Percentiles rank a stretch among this genome's conserved stretches.
phyloP scores from a whole-genome alignment of 129 eudicot genomes.

The sunflower (Helianthus annuus) region DNA sequence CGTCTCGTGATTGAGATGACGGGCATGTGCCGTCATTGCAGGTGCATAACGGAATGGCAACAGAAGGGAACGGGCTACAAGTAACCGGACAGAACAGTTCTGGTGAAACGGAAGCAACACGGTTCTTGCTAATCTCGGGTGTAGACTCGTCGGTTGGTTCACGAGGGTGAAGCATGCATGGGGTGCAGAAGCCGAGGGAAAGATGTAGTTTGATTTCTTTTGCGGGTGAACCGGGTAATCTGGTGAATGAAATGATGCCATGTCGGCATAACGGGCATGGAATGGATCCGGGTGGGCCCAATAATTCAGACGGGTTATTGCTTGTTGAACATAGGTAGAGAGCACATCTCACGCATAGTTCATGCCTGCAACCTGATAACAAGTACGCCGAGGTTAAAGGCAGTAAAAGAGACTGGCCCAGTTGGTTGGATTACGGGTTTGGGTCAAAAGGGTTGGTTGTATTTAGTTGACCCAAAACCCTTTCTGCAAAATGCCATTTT shows the following conservation, averaged over 20 bases:
- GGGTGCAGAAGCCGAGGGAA: slow-evolving; percentile 74
- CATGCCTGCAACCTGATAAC: slow-evolving; percentile 80
- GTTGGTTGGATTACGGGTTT: background rate
- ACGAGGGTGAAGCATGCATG: slow-evolving; percentile 91
- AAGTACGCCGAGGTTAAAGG: background rate
- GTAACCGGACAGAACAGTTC: slow-evolving; percentile 86
- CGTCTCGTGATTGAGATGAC: slow-evolving; percentile 56
- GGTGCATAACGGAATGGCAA: slow-evolving; percentile 73
- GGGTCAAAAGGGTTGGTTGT: background rate
- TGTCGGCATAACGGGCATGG: slow-evolving; percentile 91
- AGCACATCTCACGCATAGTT: slow-evolving; percentile 90
- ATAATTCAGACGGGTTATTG: slow-evolving; percentile 57
- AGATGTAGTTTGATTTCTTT: slow-evolving; percentile 63
- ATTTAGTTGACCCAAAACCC: background rate
- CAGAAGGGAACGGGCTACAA: slow-evolving; percentile 85
- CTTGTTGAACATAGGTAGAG: slow-evolving; percentile 89
- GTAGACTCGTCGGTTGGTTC: slow-evolving; percentile 52
- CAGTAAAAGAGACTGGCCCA: background rate
- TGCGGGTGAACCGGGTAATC: slow-evolving; percentile 61
- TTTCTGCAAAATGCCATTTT: background rate
- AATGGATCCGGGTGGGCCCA: slow-evolving; percentile 88
- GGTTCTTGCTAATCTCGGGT: slow-evolving; percentile 57
- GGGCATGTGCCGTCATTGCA: slow-evolving; percentile 80
- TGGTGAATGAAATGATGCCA: slow-evolving; percentile 58
- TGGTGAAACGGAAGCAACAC: slow-evolving; percentile 73